Evolutionary conservation across 768 basidiomycete species (phyloP), one percentile per base, ranked within the genome.

Genomic region (Cyathus striatus): DNA sequence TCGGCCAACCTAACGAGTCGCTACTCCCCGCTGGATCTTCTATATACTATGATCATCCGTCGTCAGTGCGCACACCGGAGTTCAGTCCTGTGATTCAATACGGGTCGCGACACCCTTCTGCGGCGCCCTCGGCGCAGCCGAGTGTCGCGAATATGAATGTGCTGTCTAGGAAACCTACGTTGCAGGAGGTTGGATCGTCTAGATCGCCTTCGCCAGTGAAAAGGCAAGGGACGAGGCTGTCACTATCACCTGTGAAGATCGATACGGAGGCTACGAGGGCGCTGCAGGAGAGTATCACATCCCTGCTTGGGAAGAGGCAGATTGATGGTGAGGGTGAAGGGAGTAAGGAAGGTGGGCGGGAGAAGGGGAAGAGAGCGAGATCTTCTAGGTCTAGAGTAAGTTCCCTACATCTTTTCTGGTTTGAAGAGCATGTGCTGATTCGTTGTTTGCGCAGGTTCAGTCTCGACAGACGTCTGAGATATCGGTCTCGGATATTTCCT

Each of bases 281-380:
- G 14, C 63, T 88, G 17, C 76, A 85, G 48, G 81, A 86, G 49
- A 83, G 78, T 46, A 76, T 89, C 38, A 77, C 79, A 4, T 75
- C 76, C 17, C 59, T 88, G 43, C 64, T 90, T 13, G 86, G 86
- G 6, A 90, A 90, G 57, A 72, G 86, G 6, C 68, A 70, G 7
- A 61, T 71, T 0, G 62, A 65, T 3, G 72, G 70, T 9, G 68
- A 69, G 3, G 70, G 72, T 38, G 61, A 57, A 14, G 46, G 32
- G 10, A 35, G 41, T 32, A 52, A 38, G 21, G 53, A 37, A 17
- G 51, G 34, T 23, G 48, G 40, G 18, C 43, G 43, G 14, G 52
- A 61, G 41, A 52, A 55, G 18, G 66, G 65, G 18, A 73, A 73
- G 49, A 52, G 69, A 34, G 52, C 61, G 16, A 61, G 69, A 35